Evolutionary conservation across 1,284 basidiomycete genomes (phyloP), one percentile per base, ranked within the genome.

Genomic region (Mycosarcoma maydis): DNA sequence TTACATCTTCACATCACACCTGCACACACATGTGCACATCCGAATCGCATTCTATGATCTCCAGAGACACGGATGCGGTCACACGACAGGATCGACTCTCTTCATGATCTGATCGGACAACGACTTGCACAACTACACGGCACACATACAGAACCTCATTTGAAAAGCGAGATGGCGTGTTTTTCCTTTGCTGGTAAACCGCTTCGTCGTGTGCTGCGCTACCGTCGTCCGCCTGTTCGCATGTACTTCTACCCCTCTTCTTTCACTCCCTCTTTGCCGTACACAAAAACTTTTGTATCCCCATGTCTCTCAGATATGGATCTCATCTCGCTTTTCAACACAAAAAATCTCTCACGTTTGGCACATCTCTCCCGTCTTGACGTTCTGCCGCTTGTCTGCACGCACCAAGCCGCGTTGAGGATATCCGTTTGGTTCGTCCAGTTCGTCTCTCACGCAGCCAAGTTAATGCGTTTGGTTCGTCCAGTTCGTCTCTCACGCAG

Each of bases 101-200:
- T 11, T 14, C 32, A 36, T 24, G n/a, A 24, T 32, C 24, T 23
- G 33, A 36, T 26, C 16, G 32, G 32, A 34, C 32, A 34, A n/a
- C 32, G 32, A 34, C 16, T 6, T 11, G 24, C 17, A 47, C n/a
- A 11, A 37, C 9, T 11, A 16, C 34, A 47, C 34, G 34, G 22
- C 45, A 7, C 30, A 55, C 33, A 55, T 40, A 40, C 41, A 61
- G 27, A 48, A 29, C 37, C 29, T 20, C 32, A n/a, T 40, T 33
- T 36, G 61, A 65, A 65, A 58, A 65, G 61, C 61, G 61, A 65
- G 61, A 65, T 65, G 61, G 46, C 50, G 59, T 41, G 32, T 20
- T 37, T 14, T 17, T 23, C 33, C 20, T 29, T 6, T n/a, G 7
- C 33, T 7, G 16, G 33, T 6, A 13, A 6, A 7, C 9, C 37